These are phyloP conservation scores for Fusarium avenaceum DNA, from an alignment of 2,329 filamentous ascomycete species.

Conservation along the genomic window DNA sequence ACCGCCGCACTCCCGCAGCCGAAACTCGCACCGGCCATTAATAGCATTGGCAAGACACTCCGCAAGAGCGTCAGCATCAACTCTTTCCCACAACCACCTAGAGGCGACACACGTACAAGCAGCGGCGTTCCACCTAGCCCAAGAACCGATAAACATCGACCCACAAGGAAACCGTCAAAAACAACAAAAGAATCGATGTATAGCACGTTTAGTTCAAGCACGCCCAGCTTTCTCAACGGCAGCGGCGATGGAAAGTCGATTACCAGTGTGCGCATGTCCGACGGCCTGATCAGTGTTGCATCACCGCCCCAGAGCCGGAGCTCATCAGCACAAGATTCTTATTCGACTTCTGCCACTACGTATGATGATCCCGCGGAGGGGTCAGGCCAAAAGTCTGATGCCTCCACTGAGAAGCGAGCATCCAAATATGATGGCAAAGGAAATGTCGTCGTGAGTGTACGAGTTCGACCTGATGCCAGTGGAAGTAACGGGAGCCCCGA, in stretches of 20 bases:
- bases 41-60: slow-evolving; percentile 75
- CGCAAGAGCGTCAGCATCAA: slow-evolving; percentile 94
- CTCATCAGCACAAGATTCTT: slow-evolving; percentile 92
- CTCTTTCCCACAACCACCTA: slow-evolving; percentile 91
- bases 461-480: slow-evolving; percentile 86
- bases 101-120: slow-evolving; percentile 67
- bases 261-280: slow-evolving; percentile 74
- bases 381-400: slow-evolving; percentile 52
- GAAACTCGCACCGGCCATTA: slow-evolving; percentile 68
- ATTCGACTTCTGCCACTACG: slow-evolving; percentile 89
- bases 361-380: slow-evolving; percentile 83
- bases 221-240: slow-evolving; percentile 83
- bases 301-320: slow-evolving; percentile 91
- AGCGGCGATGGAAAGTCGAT: slow-evolving; percentile 83
- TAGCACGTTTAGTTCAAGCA: slow-evolving; percentile 62
- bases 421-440: slow-evolving; percentile 83
- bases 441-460: slow-evolving; percentile 95
- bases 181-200: slow-evolving; percentile 68
- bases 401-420: slow-evolving; percentile 59
- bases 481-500: slow-evolving; percentile 73
- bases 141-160: slow-evolving; percentile 64
- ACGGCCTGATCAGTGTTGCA: slow-evolving; percentile 80
- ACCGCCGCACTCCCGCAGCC: slow-evolving; percentile 68
- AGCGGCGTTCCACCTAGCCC: slow-evolving; percentile 74
- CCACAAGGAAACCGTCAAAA: slow-evolving; percentile 65